Conservation (phyloP, 225 moss, liverwort and hornwort species). For the Sphagnum contortum region DNA sequence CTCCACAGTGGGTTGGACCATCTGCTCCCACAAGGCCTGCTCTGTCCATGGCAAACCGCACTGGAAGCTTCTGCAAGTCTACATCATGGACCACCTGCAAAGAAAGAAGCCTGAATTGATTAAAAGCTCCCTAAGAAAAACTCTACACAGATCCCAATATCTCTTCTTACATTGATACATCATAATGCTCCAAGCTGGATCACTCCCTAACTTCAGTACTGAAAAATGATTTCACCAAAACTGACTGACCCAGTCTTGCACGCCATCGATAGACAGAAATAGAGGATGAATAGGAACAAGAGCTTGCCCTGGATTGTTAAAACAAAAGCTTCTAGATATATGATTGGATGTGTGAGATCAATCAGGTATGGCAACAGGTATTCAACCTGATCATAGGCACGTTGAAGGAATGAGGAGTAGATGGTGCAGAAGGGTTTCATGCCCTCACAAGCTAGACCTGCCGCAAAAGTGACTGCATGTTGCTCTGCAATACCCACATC, state of each 20-base stretch:
- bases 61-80: constrained; percentile 38
- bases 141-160: too few species aligned
- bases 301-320: too few species aligned
- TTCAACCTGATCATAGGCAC: constrained; percentile 33
- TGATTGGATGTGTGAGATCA: too few species aligned
- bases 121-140: too few species aligned
- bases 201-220: too few species aligned
- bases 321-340: too few species aligned
- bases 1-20: constrained; percentile 37
- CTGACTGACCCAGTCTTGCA: too few species aligned
- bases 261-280: too few species aligned
- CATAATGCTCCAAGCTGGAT: too few species aligned
- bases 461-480: constrained; percentile 38
- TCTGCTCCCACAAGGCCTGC: constrained; percentile 41
- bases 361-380: neutral
- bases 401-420: constrained; percentile 36
- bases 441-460: constrained; percentile 33
- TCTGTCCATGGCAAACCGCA: constrained; percentile 34
- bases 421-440: constrained; percentile 38
- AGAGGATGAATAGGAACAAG: too few species aligned
- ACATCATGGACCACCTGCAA: constrained; percentile 36
- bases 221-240: too few species aligned
- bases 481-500: constrained; percentile 43
- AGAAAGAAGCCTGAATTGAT: neutral
- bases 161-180: too few species aligned